Evolutionary conservation across 1,284 basidiomycete genomes (phyloP), one percentile per base, ranked within the genome.

Genomic region (Anthracocystis setariae): DNA sequence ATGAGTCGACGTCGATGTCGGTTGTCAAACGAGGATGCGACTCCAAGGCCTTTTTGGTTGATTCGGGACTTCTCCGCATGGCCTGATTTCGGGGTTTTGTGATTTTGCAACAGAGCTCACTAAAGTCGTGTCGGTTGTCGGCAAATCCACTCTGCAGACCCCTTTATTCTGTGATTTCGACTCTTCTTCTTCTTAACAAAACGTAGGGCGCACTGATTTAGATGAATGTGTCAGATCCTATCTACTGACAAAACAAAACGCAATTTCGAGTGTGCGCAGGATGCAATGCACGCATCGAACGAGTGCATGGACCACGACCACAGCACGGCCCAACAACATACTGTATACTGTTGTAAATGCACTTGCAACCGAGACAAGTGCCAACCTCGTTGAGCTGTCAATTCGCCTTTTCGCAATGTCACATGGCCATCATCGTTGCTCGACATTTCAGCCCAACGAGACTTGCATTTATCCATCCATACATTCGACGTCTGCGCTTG

Each of bases 301-400:
- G 18, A 18, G 38, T 46, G 53, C 60, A 56, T 63, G 53, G 59
- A 62, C 59, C 59, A 62, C 45, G 49, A 63, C 53, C 53, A 32
- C 37, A 39, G 32, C 37, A 39, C 46, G n/a, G 15, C n/a, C 8
- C 35, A 37, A 17, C 15, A 7, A n/a, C n/a, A n/a, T n/a, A n/a
- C n/a, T n/a, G n/a, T n/a, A n/a, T n/a, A n/a, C n/a, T n/a, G n/a
- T n/a, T n/a, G n/a, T n/a, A n/a, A n/a, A n/a, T n/a, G n/a, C n/a
- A n/a, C n/a, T n/a, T n/a, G n/a, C n/a, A n/a, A n/a, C n/a, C n/a
- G 32, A 33, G 32, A 8, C 8, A 15, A 33, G 32, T 33, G 32
- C 32, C 8, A 8, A 8, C 32, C 8, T 8, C 8, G 8, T 13
- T 15, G 8, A 37, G 35, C 35, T 37, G 35, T 37, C 35, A 37